Evolutionary conservation across 768 basidiomycete genomes (phyloP), one percentile per base, ranked within the genome.

Genomic region (Termitomyces sp.): DNA sequence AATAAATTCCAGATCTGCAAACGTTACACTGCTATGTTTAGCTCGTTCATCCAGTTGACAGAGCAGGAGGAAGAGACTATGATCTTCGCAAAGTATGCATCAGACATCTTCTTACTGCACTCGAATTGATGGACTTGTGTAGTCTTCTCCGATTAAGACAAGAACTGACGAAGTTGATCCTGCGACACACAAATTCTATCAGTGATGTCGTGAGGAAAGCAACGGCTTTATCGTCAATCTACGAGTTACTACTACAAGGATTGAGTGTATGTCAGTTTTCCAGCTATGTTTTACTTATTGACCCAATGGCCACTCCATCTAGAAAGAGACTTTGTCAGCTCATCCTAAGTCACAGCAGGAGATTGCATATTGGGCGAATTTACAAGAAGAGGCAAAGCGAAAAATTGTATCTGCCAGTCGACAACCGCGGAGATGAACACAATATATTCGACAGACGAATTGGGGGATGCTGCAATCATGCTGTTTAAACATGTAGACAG

Each of bases 11-110:
- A 81, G 89, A 82, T 94, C 13, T 90, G 88, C 66, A 79, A 76
- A 47, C 83, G 85, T 54, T 99, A 98, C 68, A 77, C 87, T 13
- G 74, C 75, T 15, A 66, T 97, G 63, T 98, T 98, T 76, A 87
- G 85, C 56, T 84, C 88, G 2, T 84, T 94, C 58, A 84, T 95
- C 20, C 81, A 83, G 27, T 72, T 99, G 59, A 91, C 90, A 3
- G 81, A 81, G 36, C 87, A 90, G 56, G 87, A 85, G 39, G 93
- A 97, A 60, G 95, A 97, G 67, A 91, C 91, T 9, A 97, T 98
- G 94, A 89, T 98, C 44, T 97, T 97, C 64, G 84, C 89, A 22
- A 94, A 94, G 96, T 96, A 64, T 60, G 85, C 13, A 11, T 16
- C n/a, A 10, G 13, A 18, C 48, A 35, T 29, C n/a, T 35, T 40